phyloP scores from a whole-genome alignment of 177 flowering plant species.

The Tripterygium wilfordii region DNA sequence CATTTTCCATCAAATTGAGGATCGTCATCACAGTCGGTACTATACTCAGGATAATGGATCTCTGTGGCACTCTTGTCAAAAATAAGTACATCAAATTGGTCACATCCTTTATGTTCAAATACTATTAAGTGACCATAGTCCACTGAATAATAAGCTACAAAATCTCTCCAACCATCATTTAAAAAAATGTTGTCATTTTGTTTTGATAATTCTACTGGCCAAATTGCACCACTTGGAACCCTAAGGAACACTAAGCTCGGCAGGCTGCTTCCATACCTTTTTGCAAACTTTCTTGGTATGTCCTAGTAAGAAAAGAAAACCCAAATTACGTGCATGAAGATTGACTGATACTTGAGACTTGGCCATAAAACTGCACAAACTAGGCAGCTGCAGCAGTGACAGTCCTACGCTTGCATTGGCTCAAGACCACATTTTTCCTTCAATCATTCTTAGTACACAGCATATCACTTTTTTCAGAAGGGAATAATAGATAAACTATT shows the following conservation, averaged over 20 bases:
- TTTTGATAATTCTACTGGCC: neutral
- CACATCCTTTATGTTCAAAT: neutral
- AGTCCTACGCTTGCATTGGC: too few relatives aligned
- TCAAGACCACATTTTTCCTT: too few relatives aligned
- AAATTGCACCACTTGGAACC: neutral
- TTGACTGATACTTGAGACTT: too few relatives aligned
- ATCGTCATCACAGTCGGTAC: neutral
- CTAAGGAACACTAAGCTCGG: neutral
- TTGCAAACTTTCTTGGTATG: constrained; percentile 12
- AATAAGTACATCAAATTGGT: neutral
- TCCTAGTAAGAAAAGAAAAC: too few relatives aligned
- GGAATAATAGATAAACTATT: too few relatives aligned
- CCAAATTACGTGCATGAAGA: too few relatives aligned
- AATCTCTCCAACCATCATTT: neutral
- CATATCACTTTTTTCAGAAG: too few relatives aligned
- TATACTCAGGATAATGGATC: neutral
- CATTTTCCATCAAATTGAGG: neutral
- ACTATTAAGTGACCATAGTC: neutral
- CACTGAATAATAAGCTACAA: neutral
- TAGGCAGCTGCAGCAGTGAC: too few relatives aligned
- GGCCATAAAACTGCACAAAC: too few relatives aligned
- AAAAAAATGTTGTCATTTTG: neutral
- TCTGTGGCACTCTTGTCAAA: constrained; percentile 2
- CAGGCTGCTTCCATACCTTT: neutral
- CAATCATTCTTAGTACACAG: too few relatives aligned